Percentiles rank a stretch among this genome's conserved stretches.
phyloP scores from a whole-genome alignment of 805 yeast genomes.

The Ogataea salicorniae region DNA sequence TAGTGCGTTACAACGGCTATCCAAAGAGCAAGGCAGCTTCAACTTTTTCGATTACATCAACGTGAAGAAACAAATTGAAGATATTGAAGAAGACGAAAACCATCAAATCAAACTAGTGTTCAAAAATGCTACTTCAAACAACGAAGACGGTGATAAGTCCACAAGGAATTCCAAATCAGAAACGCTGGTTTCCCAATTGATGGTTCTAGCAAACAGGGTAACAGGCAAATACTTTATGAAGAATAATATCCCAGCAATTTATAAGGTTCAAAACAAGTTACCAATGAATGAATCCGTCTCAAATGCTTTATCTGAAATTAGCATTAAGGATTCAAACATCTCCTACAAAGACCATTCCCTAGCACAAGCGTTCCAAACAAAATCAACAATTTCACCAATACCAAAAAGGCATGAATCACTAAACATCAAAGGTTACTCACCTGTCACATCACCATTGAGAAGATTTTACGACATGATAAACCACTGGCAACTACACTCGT shows the following conservation, averaged over 20 bases:
- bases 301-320: slow-evolving; percentile 16
- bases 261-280: slow-evolving; percentile 28
- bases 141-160: background rate
- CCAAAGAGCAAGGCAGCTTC: slow-evolving; percentile 36
- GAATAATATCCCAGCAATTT: slow-evolving; percentile 49
- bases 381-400: slow-evolving; percentile 44
- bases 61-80: slow-evolving; percentile 19
- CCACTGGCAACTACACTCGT: slow-evolving; percentile 68
- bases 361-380: slow-evolving; percentile 41
- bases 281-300: slow-evolving; percentile 21
- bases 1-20: slow-evolving; percentile 20
- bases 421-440: slow-evolving; percentile 59
- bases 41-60: slow-evolving; percentile 16
- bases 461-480: slow-evolving; percentile 74
- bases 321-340: slow-evolving; percentile 18
- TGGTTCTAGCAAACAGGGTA: slow-evolving; percentile 74
- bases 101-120: slow-evolving; percentile 21
- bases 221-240: slow-evolving; percentile 43
- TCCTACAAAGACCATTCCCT: slow-evolving; percentile 38
- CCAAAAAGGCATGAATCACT: slow-evolving; percentile 55
- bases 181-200: slow-evolving; percentile 70
- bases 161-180: slow-evolving; percentile 41
- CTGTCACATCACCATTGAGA: slow-evolving; percentile 86
- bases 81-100: slow-evolving; percentile 19
- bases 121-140: slow-evolving; percentile 6